Evolutionary conservation across 176 grass and related monocot species (phyloP), one percentile per base, ranked within the genome.

Genomic region (Rhynchospora tenuis): DNA sequence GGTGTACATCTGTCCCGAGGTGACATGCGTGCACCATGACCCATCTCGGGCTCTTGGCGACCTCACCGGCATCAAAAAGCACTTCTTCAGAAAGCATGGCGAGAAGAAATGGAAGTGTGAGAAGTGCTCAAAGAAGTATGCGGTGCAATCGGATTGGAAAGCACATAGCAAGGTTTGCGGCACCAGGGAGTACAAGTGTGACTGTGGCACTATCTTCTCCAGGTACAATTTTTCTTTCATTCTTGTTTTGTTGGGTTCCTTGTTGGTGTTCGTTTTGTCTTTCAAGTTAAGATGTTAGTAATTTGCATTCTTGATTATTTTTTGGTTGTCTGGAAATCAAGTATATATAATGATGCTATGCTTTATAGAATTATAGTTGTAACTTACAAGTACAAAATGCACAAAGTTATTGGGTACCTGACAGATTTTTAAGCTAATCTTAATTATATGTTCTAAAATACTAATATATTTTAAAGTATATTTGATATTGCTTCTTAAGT

Each of bases 81-180:
- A 99, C 89, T 99, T 99, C 89, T 91, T 89, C 96, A 89, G 96
- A 86, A 99, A 99, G 88, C 96, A 95, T 64, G 96, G 96, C 19
- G 96, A 99, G 93, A 99, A 99, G 91, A 99, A 99, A 83, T 99
- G 96, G 96, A 95, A 95, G 91, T 99, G 96, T 73, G 96, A 99
- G 85, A 95, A 95, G 89, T 99, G 96, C 89, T 81, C 91, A 10
- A 99, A 99, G 91, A 93, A 86, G 86, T 99, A 99, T 78, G 96
- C 96, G 48, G 96, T 99, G 8, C 96, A 95, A 64, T 99, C 96
- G 8, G 96, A 99, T 88, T 95, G 96, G 93, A 99, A 99, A 86
- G 96, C 96, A 13, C 96, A 99, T 87, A 91, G 93, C 89, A 99
- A 99, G 85, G 91, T 99, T 80, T 99, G 93, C 73, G 96, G 96